Evolutionary conservation across 352 stramenopile species (phyloP).

Genomic region (Phytophthora fragariaefolia): DNA sequence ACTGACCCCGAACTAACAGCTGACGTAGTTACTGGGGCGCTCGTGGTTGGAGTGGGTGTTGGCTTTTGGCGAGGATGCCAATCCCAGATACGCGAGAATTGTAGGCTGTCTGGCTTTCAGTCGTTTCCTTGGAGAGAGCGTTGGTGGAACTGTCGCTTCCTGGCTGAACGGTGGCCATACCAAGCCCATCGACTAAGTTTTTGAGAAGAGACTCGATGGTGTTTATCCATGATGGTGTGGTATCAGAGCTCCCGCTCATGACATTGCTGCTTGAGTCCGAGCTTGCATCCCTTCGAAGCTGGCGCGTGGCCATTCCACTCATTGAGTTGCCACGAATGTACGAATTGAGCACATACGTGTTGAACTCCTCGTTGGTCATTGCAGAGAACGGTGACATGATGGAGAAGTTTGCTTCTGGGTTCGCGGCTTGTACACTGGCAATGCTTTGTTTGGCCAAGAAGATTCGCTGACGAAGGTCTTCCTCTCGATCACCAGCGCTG

Average conservation of each 20-base stretch:
- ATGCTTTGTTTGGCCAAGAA: constrained; percentile 56
- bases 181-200: constrained; percentile 16
- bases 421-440: constrained; percentile 35
- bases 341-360: constrained; percentile 45
- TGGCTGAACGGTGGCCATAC: constrained; percentile 9
- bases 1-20: constrained; percentile 32
- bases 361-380: constrained; percentile 55
- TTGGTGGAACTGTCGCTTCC: constrained; percentile 24
- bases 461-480: constrained; percentile 57
- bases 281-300: constrained; percentile 24
- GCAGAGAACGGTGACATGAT: constrained; percentile 60
- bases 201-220: constrained; percentile 20
- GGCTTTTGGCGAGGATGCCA: constrained; percentile 17
- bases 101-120: constrained; percentile 20
- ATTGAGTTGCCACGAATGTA: constrained; percentile 40
- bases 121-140: constrained; percentile 12
- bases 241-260: constrained; percentile 10
- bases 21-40: constrained; percentile 15
- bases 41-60: constrained; percentile 17
- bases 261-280: neutral
- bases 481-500: constrained; percentile 46
- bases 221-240: constrained; percentile 17
- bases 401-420: constrained; percentile 59
- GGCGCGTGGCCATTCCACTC: constrained; percentile 15
- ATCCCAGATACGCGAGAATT: constrained; percentile 37